phyloP scores from a whole-genome alignment of 2,329 filamentous ascomycete genomes.

The Zymoseptoria crescenta region DNA sequence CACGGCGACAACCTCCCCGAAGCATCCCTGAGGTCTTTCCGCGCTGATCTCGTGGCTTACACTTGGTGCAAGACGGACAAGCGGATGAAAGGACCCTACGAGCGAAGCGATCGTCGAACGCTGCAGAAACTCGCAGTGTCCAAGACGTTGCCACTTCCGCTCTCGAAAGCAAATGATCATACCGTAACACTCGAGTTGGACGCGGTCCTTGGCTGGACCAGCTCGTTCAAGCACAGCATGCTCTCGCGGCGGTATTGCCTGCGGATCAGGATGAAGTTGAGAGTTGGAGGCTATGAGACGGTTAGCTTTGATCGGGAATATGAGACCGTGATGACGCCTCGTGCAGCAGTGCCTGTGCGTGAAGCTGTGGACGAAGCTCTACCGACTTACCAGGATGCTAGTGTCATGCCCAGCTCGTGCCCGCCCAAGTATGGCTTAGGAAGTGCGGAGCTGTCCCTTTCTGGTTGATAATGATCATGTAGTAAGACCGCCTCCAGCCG shows the following conservation, averaged over 20 bases:
- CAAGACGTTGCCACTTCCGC: conserved; percentile 4
- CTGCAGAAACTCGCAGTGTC: conserved; percentile 7
- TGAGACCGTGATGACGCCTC: neutral
- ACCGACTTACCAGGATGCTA: neutral
- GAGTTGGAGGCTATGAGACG: conserved; percentile 1
- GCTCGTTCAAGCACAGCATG: conserved; percentile 13
- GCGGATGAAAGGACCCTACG: conserved; percentile 7
- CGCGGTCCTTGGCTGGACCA: conserved; percentile 1
- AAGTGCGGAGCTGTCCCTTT: no score
- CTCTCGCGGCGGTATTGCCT: conserved; percentile 10
- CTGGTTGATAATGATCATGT: no score
- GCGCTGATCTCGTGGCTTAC: conserved; percentile 8
- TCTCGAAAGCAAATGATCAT: conserved; percentile 12
- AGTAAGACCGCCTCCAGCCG: no score
- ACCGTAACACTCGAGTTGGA: conserved; percentile 4
- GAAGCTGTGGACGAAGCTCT: neutral
- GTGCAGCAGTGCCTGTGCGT: neutral
- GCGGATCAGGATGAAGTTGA: conserved; percentile 12
- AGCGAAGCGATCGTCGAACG: conserved; percentile 6
- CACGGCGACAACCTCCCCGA: conserved; percentile 10
- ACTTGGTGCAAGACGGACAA: conserved; percentile 9
- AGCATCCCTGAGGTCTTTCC: conserved; percentile 8
- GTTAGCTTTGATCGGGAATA: neutral
- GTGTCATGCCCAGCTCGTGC: neutral
- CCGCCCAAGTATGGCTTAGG: neutral